Evolutionary conservation across 2,329 filamentous ascomycete species (phyloP).

Genomic region (Phialophora macrospora): DNA sequence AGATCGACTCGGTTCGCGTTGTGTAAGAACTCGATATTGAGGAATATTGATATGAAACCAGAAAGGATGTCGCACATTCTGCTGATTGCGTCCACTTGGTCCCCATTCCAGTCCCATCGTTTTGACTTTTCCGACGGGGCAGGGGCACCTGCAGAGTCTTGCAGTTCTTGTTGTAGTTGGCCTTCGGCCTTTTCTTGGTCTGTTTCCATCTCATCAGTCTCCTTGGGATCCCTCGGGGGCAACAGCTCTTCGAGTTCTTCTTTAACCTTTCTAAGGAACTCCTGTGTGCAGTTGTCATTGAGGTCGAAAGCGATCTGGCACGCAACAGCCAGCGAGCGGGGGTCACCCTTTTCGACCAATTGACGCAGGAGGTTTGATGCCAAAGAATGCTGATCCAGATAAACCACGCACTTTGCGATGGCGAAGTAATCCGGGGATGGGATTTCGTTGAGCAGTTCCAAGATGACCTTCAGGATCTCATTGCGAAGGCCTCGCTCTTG

Average conservation of each 20-base stretch:
- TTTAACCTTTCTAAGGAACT: slow-evolving; percentile 90
- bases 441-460: slow-evolving; percentile 93
- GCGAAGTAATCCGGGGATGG: slow-evolving; percentile 95
- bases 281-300: slow-evolving; percentile 97
- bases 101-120: slow-evolving; percentile 47
- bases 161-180: slow-evolving; percentile 61
- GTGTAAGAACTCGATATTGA: slow-evolving; percentile 96
- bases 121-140: slow-evolving; percentile 57
- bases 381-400: slow-evolving; percentile 88
- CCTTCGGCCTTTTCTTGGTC: slow-evolving; percentile 56
- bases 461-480: slow-evolving; percentile 84
- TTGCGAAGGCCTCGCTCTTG: slow-evolving; percentile 87
- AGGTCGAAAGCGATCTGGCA: slow-evolving; percentile 98
- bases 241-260: slow-evolving; percentile 70
- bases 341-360: slow-evolving; percentile 78
- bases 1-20: slow-evolving; percentile 92
- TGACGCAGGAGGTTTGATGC: slow-evolving; percentile 83
- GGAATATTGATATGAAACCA: slow-evolving; percentile 88
- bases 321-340: slow-evolving; percentile 78
- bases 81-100: slow-evolving; percentile 60
- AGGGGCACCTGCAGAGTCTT: slow-evolving; percentile 48
- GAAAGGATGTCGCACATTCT: slow-evolving; percentile 70
- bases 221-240: slow-evolving; percentile 53
- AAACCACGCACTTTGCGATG: slow-evolving; percentile 96
- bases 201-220: slow-evolving; percentile 50